These are phyloP conservation scores for Phenoliferia sp. DNA, from an alignment of 1,284 basidiomycete species.

Conservation along the genomic window DNA sequence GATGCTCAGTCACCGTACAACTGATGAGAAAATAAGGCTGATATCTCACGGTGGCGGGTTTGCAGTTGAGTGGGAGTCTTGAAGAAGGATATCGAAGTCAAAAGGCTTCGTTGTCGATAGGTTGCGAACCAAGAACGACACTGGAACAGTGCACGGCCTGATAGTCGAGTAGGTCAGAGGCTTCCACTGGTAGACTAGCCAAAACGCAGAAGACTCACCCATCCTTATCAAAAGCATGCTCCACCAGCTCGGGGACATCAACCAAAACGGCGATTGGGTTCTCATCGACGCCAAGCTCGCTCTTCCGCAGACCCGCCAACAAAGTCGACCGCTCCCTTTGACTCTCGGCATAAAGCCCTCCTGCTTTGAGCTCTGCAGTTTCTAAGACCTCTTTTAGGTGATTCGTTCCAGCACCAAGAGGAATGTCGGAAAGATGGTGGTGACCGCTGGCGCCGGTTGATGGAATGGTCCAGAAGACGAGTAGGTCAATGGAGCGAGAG, in stretches of 20 bases:
- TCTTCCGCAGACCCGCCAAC: slow-evolving; percentile 59
- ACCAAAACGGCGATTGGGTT: slow-evolving; percentile 60
- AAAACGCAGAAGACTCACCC: slow-evolving; percentile 46
- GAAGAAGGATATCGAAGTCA: slow-evolving; percentile 9
- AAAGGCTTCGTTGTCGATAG: slow-evolving; percentile 34
- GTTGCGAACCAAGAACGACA: slow-evolving; percentile 62
- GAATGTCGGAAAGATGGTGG: slow-evolving; percentile 55
- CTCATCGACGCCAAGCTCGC: slow-evolving; percentile 71
- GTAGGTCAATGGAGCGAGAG: slow-evolving; percentile 63
- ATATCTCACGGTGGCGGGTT: background rate
- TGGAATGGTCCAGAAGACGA: slow-evolving; percentile 62
- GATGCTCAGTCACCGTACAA: background rate
- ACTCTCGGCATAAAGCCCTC: slow-evolving; percentile 83
- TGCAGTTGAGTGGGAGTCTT: background rate
- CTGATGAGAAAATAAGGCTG: background rate
- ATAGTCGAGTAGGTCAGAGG: slow-evolving; percentile 4
- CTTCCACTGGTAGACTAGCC: background rate
- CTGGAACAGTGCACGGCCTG: slow-evolving; percentile 56
- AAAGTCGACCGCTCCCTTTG: slow-evolving; percentile 63
- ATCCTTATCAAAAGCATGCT: slow-evolving; percentile 67
- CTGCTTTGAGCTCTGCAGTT: slow-evolving; percentile 59
- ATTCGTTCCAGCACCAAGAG: slow-evolving; percentile 61
- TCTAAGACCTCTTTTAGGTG: slow-evolving; percentile 54
- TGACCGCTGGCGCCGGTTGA: slow-evolving; percentile 55
- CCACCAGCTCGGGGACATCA: slow-evolving; percentile 41